Evolutionary conservation across 2,329 filamentous ascomycete species (phyloP).

Genomic region (Spiromastix sp.): DNA sequence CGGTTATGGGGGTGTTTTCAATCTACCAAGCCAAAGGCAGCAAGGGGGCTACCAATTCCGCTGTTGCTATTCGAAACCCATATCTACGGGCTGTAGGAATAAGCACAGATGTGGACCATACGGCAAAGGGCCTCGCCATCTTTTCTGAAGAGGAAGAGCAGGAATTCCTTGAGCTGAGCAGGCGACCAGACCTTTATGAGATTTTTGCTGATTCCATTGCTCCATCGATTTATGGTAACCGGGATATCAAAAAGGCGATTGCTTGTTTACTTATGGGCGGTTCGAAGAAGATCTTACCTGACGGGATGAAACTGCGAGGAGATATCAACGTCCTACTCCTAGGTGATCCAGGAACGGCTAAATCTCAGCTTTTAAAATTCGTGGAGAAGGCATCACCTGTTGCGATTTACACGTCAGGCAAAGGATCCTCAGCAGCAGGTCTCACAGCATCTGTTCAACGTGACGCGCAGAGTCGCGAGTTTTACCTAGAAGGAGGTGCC

Average conservation of each 20-base stretch:
- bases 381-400: slow-evolving; percentile 94
- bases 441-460: slow-evolving; percentile 93
- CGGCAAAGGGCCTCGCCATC: slow-evolving; percentile 68
- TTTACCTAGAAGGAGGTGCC: slow-evolving; percentile 94
- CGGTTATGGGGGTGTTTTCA: slow-evolving; percentile 93
- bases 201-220: slow-evolving; percentile 87
- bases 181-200: slow-evolving; percentile 84
- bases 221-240: slow-evolving; percentile 92
- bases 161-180: slow-evolving; percentile 84
- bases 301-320: slow-evolving; percentile 94
- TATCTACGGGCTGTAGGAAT: slow-evolving; percentile 91
- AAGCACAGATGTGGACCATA: slow-evolving; percentile 80
- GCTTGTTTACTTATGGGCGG: slow-evolving; percentile 87
- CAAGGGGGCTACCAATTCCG: slow-evolving; percentile 64
- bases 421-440: slow-evolving; percentile 95
- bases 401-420: slow-evolving; percentile 96
- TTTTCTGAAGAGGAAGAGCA: slow-evolving; percentile 96
- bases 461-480: slow-evolving; percentile 83
- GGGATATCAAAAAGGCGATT: slow-evolving; percentile 95
- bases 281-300: slow-evolving; percentile 93
- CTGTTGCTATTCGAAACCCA: slow-evolving; percentile 89
- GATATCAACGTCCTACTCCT: slow-evolving; percentile 97
- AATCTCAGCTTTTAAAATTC: slow-evolving; percentile 94
- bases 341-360: slow-evolving; percentile 95
- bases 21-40: slow-evolving; percentile 91